Percentiles rank a stretch among this genome's conserved stretches.
These are phyloP conservation scores for Tetrapyrgos nigripes DNA, from an alignment of 1,284 basidiomycete genomes.

Conservation along the genomic window DNA sequence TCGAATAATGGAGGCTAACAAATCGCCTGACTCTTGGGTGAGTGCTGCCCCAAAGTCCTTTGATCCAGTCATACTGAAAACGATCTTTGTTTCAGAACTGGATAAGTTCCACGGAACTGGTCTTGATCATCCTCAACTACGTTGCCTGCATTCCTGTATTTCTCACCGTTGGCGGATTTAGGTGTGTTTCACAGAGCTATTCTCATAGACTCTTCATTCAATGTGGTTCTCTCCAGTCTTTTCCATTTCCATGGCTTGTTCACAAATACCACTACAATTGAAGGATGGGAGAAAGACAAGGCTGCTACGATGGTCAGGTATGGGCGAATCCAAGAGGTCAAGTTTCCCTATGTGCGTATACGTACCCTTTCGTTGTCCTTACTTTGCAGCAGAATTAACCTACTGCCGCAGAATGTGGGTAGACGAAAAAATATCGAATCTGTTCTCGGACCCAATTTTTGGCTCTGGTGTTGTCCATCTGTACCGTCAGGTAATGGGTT, in stretches of 20 bases:
- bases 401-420: constrained; percentile 73
- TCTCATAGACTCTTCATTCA: constrained; percentile 9
- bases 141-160: constrained; percentile 87
- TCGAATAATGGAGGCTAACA: constrained; percentile 59
- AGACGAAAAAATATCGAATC: constrained; percentile 73
- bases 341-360: constrained; percentile 89
- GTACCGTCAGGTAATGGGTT: constrained; percentile 75
- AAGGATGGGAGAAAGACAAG: constrained; percentile 98
- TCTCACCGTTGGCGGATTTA: constrained; percentile 87
- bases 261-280: constrained; percentile 93
- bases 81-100: constrained; percentile 58
- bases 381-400: constrained; percentile 13
- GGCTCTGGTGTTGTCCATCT: constrained; percentile 87
- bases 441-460: constrained; percentile 76
- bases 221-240: constrained; percentile 49
- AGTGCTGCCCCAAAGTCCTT: constrained; percentile 21
- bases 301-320: constrained; percentile 84
- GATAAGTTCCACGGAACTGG: constrained; percentile 71
- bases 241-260: constrained; percentile 89
- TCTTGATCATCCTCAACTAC: constrained; percentile 91
- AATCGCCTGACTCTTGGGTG: constrained; percentile 60
- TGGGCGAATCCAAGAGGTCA: constrained; percentile 89
- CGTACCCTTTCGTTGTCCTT: constrained; percentile 1
- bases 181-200: constrained; percentile 43
- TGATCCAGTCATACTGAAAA: not conserved